These are phyloP conservation scores for Magnusiomyces sp. DNA, from an alignment of 1,139 yeast genomes.

Conservation along the genomic window DNA sequence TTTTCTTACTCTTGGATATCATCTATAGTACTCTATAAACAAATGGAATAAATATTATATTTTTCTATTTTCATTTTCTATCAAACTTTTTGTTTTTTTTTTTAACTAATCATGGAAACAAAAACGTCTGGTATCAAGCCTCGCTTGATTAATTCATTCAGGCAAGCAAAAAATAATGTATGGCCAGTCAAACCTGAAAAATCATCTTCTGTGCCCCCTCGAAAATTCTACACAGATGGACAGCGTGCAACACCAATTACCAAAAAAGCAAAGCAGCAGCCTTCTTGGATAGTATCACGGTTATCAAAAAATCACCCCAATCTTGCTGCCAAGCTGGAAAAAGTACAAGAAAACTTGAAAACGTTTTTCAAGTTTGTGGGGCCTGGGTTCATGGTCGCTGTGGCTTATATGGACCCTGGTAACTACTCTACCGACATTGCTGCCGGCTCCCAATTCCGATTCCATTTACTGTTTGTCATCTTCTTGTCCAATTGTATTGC, in stretches of 20 bases:
- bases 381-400: conserved; percentile 91
- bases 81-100: too few relatives aligned
- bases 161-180: not conserved
- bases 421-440: conserved; percentile 93
- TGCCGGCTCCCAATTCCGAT: conserved; percentile 83
- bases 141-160: not conserved
- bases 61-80: not conserved
- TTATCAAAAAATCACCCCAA: not conserved
- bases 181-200: not conserved
- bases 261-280: not conserved
- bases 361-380: conserved; percentile 69
- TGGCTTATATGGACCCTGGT: conserved; percentile 97
- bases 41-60: too few relatives aligned
- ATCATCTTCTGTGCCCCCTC: not conserved
- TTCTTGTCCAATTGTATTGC: conserved; percentile 82
- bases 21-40: not conserved
- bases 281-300: not conserved
- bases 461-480: conserved; percentile 71
- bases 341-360: not conserved
- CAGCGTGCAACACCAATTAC: not conserved
- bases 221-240: not conserved
- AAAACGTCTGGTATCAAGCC: not conserved
- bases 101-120: not conserved
- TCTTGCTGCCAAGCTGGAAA: too few relatives aligned
- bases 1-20: not conserved